phyloP scores from a whole-genome alignment of 2,329 filamentous ascomycete genomes.

The Aspergillus sojae region DNA sequence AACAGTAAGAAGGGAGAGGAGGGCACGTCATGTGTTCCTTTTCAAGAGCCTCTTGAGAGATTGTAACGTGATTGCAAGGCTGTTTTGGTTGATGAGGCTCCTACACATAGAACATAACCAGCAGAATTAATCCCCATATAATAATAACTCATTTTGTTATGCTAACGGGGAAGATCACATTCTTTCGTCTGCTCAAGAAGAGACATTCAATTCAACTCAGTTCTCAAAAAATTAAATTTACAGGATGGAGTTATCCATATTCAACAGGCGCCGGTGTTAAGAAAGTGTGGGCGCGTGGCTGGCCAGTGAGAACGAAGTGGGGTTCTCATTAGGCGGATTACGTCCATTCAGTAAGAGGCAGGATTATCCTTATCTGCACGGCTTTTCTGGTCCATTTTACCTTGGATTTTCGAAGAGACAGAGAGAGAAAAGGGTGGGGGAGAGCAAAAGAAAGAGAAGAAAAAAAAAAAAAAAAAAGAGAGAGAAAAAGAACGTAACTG shows the following conservation, averaged over 20 bases:
- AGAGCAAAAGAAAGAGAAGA: not conserved
- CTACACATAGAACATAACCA: not conserved
- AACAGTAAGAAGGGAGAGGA: slow-evolving; percentile 6
- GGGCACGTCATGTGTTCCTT: slow-evolving; percentile 2
- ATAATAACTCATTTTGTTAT: not conserved
- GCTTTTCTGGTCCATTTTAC: not conserved
- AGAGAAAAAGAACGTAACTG: not conserved
- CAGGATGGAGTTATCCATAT: not conserved
- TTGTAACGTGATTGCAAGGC: not conserved
- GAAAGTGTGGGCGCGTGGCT: slow-evolving; percentile 10
- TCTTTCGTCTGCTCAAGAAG: not conserved
- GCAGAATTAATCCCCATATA: not conserved
- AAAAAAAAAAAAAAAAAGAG: not conserved
- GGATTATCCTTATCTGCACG: not conserved
- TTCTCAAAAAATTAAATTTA: not conserved
- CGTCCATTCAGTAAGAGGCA: not conserved
- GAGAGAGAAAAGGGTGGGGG: not conserved
- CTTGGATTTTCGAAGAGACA: not conserved
- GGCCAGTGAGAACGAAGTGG: slow-evolving; percentile 8
- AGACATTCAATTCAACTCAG: not conserved
- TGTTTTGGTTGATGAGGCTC: not conserved
- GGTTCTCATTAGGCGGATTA: not conserved
- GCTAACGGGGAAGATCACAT: not conserved
- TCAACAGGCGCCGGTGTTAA: not conserved
- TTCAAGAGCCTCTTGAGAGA: slow-evolving; percentile 1